Percentiles rank a stretch among this genome's conserved stretches.
Conservation (phyloP, 2,329 filamentous ascomycete species). For the Leptodontidium sp. region DNA sequence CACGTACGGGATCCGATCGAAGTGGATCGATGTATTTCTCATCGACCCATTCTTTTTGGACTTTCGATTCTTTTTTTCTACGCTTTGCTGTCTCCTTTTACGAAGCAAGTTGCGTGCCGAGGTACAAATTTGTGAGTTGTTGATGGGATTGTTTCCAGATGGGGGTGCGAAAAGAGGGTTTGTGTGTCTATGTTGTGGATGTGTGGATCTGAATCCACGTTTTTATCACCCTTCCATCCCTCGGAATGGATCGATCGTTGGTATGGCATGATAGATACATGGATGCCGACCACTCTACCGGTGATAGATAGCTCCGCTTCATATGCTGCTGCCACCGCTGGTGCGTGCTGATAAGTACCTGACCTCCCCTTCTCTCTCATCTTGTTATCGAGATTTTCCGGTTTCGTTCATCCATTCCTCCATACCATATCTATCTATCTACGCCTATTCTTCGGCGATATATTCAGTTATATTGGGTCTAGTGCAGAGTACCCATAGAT, state of each 20-base stretch:
- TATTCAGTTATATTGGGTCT: constrained; percentile 2
- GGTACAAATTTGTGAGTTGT: neutral
- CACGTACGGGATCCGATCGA: neutral
- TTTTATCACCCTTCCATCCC: neutral
- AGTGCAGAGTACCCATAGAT: neutral
- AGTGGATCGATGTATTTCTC: constrained; percentile 5
- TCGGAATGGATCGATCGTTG: constrained; percentile 3
- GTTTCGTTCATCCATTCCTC: neutral
- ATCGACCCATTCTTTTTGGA: neutral
- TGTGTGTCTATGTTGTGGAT: neutral
- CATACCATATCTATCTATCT: too few relatives aligned
- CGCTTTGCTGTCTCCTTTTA: neutral
- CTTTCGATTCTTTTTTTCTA: neutral
- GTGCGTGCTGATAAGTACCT: neutral
- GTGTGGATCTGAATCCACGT: constrained; percentile 9
- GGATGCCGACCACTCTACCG: neutral
- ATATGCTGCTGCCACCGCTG: neutral
- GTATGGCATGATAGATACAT: neutral
- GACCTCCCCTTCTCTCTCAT: neutral
- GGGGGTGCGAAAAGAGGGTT: neutral
- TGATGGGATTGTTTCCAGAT: neutral
- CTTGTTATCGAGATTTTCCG: constrained; percentile 15
- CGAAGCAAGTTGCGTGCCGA: constrained; percentile 13
- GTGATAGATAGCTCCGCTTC: neutral
- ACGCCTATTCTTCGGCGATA: constrained; percentile 1